Evolutionary conservation across 2,329 filamentous ascomycete genomes (phyloP).

Genomic region (Ophiocordyceps robertsii): DNA sequence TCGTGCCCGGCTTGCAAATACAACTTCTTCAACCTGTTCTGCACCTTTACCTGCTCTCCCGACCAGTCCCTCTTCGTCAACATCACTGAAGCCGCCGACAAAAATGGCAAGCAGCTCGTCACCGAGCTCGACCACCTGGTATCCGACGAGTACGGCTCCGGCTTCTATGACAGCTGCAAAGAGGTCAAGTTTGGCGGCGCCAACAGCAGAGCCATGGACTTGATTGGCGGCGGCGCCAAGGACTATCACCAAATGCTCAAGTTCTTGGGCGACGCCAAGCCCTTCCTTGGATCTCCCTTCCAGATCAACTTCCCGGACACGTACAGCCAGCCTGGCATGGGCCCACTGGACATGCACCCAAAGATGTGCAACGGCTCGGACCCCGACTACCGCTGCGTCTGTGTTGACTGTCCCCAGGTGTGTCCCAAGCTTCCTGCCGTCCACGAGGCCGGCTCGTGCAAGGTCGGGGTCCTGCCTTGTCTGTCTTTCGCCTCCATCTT

Average conservation of each 20-base stretch:
- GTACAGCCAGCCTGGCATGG: slow-evolving; percentile 56
- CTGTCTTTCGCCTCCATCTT: slow-evolving; percentile 87
- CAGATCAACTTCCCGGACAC: slow-evolving; percentile 82
- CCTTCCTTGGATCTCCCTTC: slow-evolving; percentile 75
- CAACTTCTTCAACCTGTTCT: slow-evolving; percentile 98
- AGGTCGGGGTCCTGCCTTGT: slow-evolving; percentile 80
- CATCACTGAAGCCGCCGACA: slow-evolving; percentile 60
- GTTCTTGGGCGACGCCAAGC: slow-evolving; percentile 85
- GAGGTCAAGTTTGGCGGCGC: slow-evolving; percentile 96
- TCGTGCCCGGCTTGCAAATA: slow-evolving; percentile 94
- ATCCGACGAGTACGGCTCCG: slow-evolving; percentile 68
- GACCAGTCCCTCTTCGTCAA: slow-evolving; percentile 95
- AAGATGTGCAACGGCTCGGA: slow-evolving; percentile 88
- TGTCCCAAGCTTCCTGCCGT: slow-evolving; percentile 74
- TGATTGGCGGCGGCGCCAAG: slow-evolving; percentile 90
- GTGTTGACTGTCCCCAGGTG: slow-evolving; percentile 78
- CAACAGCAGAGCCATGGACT: slow-evolving; percentile 84
- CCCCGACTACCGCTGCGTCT: slow-evolving; percentile 76
- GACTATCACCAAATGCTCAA: slow-evolving; percentile 79
- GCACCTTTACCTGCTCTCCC: slow-evolving; percentile 94
- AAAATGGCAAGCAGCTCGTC: slow-evolving; percentile 49
- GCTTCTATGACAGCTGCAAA: slow-evolving; percentile 95
- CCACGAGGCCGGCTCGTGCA: slow-evolving; percentile 55
- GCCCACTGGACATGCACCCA: slow-evolving; percentile 53
- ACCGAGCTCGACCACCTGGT: slow-evolving; percentile 85